Conservation (phyloP, 192 early-diverging fungal species). For the Chytriomyces hyalinus region DNA sequence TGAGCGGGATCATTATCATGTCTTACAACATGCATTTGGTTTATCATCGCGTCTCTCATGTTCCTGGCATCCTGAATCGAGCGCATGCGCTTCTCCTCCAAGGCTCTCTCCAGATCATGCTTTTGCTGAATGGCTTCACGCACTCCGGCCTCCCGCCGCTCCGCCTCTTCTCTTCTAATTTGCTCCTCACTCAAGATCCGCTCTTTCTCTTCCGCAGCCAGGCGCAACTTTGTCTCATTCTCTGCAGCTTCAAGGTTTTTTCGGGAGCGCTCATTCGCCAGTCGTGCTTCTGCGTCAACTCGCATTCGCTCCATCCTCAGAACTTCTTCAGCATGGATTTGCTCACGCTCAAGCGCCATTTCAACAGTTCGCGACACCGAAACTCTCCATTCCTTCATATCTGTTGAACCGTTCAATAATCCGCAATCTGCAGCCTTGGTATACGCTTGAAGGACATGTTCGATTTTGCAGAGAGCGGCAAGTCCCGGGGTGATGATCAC, state of each 20-base stretch:
- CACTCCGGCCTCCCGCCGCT: conserved; percentile 20
- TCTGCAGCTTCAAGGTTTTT: neutral
- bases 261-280: neutral
- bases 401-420: conserved; percentile 1
- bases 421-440: neutral
- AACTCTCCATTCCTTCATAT: conserved; percentile 17
- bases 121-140: neutral
- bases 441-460: conserved; percentile 1
- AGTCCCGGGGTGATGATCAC: conserved; percentile 28
- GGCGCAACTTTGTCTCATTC: conserved; percentile 2
- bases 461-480: conserved; percentile 1
- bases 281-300: neutral
- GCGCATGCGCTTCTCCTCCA: neutral
- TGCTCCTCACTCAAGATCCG: conserved; percentile 20
- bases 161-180: conserved; percentile 5
- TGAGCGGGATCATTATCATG: neutral
- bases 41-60: conserved; percentile 24
- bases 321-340: conserved; percentile 18
- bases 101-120: neutral
- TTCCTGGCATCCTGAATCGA: conserved; percentile 6
- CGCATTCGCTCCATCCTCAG: conserved; percentile 7
- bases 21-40: neutral
- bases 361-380: neutral
- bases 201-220: conserved; percentile 24
- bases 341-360: conserved; percentile 20